phyloP scores from a whole-genome alignment of 768 basidiomycete genomes.

The Boletus reticulatus region DNA sequence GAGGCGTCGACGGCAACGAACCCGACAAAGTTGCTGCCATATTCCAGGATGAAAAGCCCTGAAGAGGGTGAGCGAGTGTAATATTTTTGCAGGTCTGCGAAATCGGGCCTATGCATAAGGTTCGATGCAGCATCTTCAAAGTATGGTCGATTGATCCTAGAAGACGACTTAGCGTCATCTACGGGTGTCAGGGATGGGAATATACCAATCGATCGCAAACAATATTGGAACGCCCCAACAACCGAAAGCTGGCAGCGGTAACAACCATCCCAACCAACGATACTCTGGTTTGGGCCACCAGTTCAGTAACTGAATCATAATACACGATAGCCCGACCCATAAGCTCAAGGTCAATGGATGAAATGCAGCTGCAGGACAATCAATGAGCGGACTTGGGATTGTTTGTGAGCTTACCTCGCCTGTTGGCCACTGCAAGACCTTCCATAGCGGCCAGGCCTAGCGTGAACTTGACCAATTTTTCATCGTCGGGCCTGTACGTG shows the following conservation, averaged over 20 bases:
- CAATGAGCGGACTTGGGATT: not conserved
- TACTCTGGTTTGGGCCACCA: constrained; percentile 62
- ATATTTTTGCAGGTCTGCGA: constrained; percentile 48
- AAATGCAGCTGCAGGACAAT: constrained; percentile 40
- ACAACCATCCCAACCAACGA: constrained; percentile 50
- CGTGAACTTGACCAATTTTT: constrained; percentile 60
- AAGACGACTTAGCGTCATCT: not conserved
- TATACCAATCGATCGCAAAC: constrained; percentile 68
- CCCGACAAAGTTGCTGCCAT: constrained; percentile 56
- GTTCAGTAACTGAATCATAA: constrained; percentile 56
- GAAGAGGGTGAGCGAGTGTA: constrained; percentile 63
- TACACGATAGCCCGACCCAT: constrained; percentile 60
- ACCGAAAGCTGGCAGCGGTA: constrained; percentile 65
- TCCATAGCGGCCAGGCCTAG: constrained; percentile 68
- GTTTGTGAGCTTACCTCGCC: constrained; percentile 38
- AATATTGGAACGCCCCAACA: constrained; percentile 61
- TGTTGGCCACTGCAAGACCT: constrained; percentile 65
- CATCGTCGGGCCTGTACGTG: constrained; percentile 46
- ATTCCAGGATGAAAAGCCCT: constrained; percentile 70
- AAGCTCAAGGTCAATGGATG: constrained; percentile 58
- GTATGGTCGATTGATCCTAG: constrained; percentile 66
- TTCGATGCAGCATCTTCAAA: constrained; percentile 57
- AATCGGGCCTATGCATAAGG: constrained; percentile 54
- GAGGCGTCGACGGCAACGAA: constrained; percentile 70
- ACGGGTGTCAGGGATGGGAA: not conserved